Percentiles rank a stretch among this genome's conserved stretches.
Evolutionary conservation across 2,329 filamentous ascomycete genomes (phyloP).

Genomic region (Claviceps monticola): DNA sequence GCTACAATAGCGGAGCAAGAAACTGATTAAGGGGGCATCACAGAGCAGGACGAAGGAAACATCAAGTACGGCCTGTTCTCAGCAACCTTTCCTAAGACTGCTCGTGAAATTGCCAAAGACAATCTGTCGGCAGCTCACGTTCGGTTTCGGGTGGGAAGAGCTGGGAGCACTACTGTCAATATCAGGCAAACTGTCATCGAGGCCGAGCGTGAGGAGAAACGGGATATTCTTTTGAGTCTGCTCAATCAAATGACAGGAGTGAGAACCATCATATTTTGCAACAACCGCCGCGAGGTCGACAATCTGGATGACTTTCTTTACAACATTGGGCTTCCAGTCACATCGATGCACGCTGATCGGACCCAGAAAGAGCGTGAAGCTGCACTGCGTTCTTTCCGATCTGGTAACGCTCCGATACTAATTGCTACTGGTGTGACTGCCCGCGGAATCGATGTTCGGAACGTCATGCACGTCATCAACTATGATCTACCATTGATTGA

Average conservation of each 20-base stretch:
- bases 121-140: conserved; percentile 63
- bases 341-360: conserved; percentile 77
- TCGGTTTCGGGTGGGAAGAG: conserved; percentile 73
- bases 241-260: conserved; percentile 55
- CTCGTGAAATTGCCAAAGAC: conserved; percentile 62
- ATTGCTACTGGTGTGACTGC: conserved; percentile 77
- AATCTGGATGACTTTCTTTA: conserved; percentile 78
- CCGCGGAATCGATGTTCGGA: conserved; percentile 77
- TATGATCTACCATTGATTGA: conserved; percentile 65
- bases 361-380: conserved; percentile 88
- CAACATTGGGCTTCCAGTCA: conserved; percentile 65
- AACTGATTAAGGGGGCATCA: conserved; percentile 8
- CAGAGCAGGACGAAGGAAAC: conserved; percentile 61
- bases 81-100: conserved; percentile 76
- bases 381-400: conserved; percentile 72
- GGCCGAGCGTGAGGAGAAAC: conserved; percentile 53
- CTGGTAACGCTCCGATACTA: conserved; percentile 61
- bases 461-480: conserved; percentile 87
- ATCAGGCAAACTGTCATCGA: conserved; percentile 66
- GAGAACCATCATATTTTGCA: conserved; percentile 83
- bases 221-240: conserved; percentile 55
- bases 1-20: conserved; percentile 1
- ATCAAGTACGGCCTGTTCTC: conserved; percentile 74
- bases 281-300: conserved; percentile 65
- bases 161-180: conserved; percentile 69